Conservation (phyloP, 805 yeast genomes). For the Nadsonia fulvescens region DNA sequence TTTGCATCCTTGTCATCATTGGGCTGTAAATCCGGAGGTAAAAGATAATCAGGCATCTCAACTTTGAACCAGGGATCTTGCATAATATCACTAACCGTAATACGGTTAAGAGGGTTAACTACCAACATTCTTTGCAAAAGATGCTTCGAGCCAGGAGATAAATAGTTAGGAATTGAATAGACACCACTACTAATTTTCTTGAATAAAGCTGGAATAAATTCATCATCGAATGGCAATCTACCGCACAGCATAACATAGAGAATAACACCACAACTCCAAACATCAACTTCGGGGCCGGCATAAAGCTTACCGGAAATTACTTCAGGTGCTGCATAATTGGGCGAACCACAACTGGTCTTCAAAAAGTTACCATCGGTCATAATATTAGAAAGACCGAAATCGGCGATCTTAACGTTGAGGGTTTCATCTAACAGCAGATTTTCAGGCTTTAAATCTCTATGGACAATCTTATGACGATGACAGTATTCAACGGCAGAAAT, state of each 20-base stretch:
- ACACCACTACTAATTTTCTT: conserved; percentile 87
- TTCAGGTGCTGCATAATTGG: conserved; percentile 96
- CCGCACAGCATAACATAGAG: conserved; percentile 93
- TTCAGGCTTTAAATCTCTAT: conserved; percentile 92
- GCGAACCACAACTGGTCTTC: conserved; percentile 91
- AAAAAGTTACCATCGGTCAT: conserved; percentile 96
- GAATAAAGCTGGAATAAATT: conserved; percentile 83
- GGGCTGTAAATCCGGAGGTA: conserved; percentile 31
- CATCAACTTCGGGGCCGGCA: conserved; percentile 97
- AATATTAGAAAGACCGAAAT: conserved; percentile 83
- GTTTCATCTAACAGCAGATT: conserved; percentile 77
- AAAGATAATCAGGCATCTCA: conserved; percentile 61
- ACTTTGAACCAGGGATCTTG: conserved; percentile 87
- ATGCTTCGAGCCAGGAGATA: conserved; percentile 71
- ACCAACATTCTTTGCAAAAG: conserved; percentile 78
- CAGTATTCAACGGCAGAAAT: conserved; percentile 94
- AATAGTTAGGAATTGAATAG: conserved; percentile 72
- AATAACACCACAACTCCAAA: conserved; percentile 94
- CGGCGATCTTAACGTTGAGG: conserved; percentile 86
- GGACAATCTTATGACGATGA: conserved; percentile 91
- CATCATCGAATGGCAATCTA: conserved; percentile 89
- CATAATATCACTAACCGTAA: conserved; percentile 81
- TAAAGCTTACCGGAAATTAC: conserved; percentile 86
- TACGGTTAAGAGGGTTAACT: conserved; percentile 85
- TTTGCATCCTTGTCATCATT: conserved; percentile 5